Evolutionary conservation across 2,329 filamentous ascomycete species (phyloP).

Genomic region (Colletotrichum aenigma): DNA sequence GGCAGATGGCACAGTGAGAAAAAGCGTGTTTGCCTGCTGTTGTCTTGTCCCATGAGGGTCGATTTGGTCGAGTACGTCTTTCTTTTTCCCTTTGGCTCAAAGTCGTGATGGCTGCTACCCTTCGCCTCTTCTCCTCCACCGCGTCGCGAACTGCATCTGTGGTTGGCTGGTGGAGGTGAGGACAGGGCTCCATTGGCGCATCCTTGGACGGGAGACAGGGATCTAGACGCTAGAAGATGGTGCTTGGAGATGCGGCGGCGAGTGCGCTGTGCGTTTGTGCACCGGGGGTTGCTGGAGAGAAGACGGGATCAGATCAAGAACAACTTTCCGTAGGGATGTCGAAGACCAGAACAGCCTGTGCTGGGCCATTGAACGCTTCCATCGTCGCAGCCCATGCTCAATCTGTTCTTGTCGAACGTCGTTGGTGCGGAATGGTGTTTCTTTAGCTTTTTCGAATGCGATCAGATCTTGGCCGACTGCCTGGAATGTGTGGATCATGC

Average conservation of each 20-base stretch:
- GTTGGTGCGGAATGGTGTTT: neutral
- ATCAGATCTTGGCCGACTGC: conserved; percentile 18
- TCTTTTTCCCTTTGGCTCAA: neutral
- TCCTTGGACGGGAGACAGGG: conserved; percentile 12
- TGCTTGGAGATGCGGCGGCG: neutral
- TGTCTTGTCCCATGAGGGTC: neutral
- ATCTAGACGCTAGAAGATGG: conserved; percentile 4
- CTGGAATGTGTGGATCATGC: conserved; percentile 19
- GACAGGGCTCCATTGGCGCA: conserved; percentile 2
- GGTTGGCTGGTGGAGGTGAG: neutral
- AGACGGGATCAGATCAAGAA: neutral
- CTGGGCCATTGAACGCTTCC: neutral
- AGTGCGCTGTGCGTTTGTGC: neutral
- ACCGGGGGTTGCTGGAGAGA: neutral
- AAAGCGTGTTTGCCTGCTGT: neutral
- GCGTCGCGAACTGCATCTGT: neutral
- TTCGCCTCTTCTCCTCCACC: conserved; percentile 5
- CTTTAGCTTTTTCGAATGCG: conserved; percentile 8
- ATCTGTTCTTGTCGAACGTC: neutral
- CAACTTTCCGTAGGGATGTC: neutral
- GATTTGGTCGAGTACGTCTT: neutral
- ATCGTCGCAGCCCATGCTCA: neutral
- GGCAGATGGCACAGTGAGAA: neutral
- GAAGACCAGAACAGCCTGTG: neutral
- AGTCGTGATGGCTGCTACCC: conserved; percentile 10